Evolutionary conservation across 306 rosid genomes (phyloP), one percentile per base, ranked within the genome.

Genomic region (Lathyrus aphaca): DNA sequence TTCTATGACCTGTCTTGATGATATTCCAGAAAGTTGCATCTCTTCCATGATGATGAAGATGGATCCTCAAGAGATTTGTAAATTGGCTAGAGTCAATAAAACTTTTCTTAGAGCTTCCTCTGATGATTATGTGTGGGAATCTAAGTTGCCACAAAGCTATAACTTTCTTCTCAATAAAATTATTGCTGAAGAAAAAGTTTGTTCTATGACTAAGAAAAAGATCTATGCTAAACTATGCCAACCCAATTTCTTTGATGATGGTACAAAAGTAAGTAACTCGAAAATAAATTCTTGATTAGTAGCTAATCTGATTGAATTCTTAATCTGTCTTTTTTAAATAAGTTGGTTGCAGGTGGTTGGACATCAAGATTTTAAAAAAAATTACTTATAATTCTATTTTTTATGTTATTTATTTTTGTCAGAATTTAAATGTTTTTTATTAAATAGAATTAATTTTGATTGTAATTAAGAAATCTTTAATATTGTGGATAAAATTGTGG

Each of bases 41-140:
- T 86, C 93, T 8, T 80, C 66, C 16, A 14, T 93, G 21, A 56
- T 90, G 39, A 74, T 17, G 82, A 76, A 49, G 46, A 78, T 93
- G 62, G 90, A 88, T 48, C 93, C 94, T 2, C 82, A 79, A 17
- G 96, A 90, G 76, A 90, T 93, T 67, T 93, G 96, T 66, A 82
- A 74, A 74, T 67, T 88, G 58, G 91, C 94, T 0, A 54, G 68
- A 53, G 70, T 93, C 10, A 93, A 79, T 77, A 74, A 60, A 11
- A 25, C 85, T 66, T 90, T 90, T 39, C 85, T 65, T 10, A 60
- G 85, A 39, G 91, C 98, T 74, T 88, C 98, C 27, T 83, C 72
- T 5, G 84, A 89, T 27, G 94, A 93, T 66, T 90, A 81, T 75
- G 48, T 88, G 0, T 93, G 96, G 98, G 89, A 88, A 27, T 84